Evolutionary conservation across 176 grass and related monocot species (phyloP).

Genomic region (Carex pumila): DNA sequence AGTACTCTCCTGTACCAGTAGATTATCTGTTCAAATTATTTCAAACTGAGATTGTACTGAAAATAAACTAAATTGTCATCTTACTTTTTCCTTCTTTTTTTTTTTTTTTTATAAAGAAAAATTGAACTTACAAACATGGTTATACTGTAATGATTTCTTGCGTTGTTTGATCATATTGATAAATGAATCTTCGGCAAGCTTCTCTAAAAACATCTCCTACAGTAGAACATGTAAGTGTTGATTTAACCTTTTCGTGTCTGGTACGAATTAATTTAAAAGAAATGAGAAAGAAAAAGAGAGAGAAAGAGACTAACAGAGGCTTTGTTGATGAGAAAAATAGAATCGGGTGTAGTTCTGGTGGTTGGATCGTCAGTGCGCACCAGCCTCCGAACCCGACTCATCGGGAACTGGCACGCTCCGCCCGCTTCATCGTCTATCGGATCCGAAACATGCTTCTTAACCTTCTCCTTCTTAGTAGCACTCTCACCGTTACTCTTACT

Average conservation of each 20-base stretch:
- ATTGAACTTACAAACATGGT: conserved; percentile 55
- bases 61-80: background rate
- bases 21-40: conserved; percentile 3
- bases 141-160: conserved; percentile 65
- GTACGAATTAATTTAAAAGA: background rate
- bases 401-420: conserved; percentile 44
- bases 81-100: background rate
- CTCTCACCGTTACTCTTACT: conserved; percentile 1
- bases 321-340: conserved; percentile 90
- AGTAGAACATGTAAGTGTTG: background rate
- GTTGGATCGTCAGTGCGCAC: conserved; percentile 48
- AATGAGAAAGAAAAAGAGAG: background rate
- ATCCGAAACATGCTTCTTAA: background rate
- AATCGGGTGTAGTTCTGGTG: conserved; percentile 41
- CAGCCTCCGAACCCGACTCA: conserved; percentile 51
- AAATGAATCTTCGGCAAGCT: conserved; percentile 53
- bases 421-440: background rate
- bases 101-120: background rate
- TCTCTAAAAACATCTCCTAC: conserved; percentile 85
- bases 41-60: background rate
- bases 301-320: conserved; percentile 40
- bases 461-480: background rate
- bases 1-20: background rate
- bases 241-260: no score
- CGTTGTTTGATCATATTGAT: conserved; percentile 38